Evolutionary conservation across 2,329 filamentous ascomycete species (phyloP), one percentile per base, ranked within the genome.

Genomic region (Ophiostoma sp.): DNA sequence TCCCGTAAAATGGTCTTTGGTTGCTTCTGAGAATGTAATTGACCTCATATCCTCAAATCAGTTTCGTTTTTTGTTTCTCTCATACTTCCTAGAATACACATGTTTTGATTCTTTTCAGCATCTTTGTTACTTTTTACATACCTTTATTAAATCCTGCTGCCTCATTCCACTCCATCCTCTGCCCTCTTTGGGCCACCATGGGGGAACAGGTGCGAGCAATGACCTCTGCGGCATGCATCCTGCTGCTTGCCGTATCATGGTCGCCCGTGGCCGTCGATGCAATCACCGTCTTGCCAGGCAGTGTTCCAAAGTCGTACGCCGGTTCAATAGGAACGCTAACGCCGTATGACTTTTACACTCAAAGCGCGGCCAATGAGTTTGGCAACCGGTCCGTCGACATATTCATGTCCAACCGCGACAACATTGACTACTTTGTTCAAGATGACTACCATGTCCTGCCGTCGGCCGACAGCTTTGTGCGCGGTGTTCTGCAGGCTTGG

Each of bases 401-500:
- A 17, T 70, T 72, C 36, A 63, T 70, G 63, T 70, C 64, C 39
- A 66, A 70, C 64, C 55, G 55, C 70, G 73, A 71, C 70, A 74
- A 70, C 70, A 45, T 55, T 12, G 72, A 73, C 19, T 73, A 73
- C 69, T 73, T 68, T 33, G 39, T 39, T n/a, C 57, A 55, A 36
- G 39, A 70, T 4, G 68, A 70, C 66, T 71, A 57, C 48, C 31
- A 42, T 6, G 57, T 72, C 15, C 55, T 74, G 64, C 77, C 79
- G 0, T 81, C 79, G 59, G 76, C 74, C 39, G 81, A 82, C 73
- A 83, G 84, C 39, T 82, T 87, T 75, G 80, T 87, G 22, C 81
- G 83, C 36, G 82, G 83, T 25, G 82, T 82, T 3, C 79, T 86
- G 61, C 80, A 84, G 36, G 85, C 86, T 0, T 87, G 87, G 82